Conservation (phyloP, 164 flowering plant genomes). For the Taxillus chinensis region DNA sequence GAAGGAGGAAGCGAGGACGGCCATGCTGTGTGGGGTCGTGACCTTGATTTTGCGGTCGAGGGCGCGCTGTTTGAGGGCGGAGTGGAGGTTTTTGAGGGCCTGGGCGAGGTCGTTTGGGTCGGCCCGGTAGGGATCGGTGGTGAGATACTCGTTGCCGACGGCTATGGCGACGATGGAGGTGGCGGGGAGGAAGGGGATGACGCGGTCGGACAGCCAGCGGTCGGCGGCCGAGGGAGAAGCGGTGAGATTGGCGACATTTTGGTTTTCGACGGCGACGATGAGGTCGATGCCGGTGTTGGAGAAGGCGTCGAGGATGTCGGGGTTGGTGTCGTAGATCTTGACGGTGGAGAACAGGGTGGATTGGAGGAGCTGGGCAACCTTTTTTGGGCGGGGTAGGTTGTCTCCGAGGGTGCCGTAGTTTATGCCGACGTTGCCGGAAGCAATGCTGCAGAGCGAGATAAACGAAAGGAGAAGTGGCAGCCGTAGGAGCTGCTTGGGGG, state of each 20-base stretch:
- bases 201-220: constrained; percentile 38
- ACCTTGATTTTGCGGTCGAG: constrained; percentile 50
- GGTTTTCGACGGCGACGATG: constrained; percentile 52
- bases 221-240: constrained; percentile 27
- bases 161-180: constrained; percentile 43
- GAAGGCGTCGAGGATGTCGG: constrained; percentile 55
- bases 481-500: too few species aligned
- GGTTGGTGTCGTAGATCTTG: constrained; percentile 67
- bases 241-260: constrained; percentile 31
- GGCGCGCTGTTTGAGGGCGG: constrained; percentile 25
- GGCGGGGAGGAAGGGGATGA: constrained; percentile 50
- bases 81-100: constrained; percentile 55
- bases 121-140: constrained; percentile 12
- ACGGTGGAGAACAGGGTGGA: constrained; percentile 50
- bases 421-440: constrained; percentile 34
- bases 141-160: constrained; percentile 59
- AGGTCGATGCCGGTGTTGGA: constrained; percentile 61
- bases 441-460: not conserved
- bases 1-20: constrained; percentile 45
- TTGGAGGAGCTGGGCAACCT: constrained; percentile 55
- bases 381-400: constrained; percentile 58
- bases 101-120: constrained; percentile 24
- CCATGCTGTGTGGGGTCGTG: constrained; percentile 57
- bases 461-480: too few species aligned
- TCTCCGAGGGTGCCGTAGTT: constrained; percentile 66